A percentile compares a stretch with the other conserved stretches of the same genome.
Evolutionary conservation across 75 land plant genomes (phyloP).

Genomic region (Ceratopteris richardii): DNA sequence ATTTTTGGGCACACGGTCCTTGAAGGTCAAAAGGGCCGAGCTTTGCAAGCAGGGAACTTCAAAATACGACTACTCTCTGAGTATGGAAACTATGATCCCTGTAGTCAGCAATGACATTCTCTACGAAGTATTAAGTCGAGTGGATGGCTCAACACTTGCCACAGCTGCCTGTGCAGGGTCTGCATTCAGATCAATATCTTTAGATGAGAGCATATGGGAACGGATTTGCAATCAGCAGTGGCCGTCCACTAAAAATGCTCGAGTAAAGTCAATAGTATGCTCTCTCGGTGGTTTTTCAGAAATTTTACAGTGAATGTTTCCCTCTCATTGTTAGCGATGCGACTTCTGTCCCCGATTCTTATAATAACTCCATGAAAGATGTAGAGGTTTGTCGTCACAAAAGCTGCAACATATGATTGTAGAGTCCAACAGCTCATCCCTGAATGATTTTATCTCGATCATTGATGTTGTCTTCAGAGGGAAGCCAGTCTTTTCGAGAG

Average conservation of each 20-base stretch:
- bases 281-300: conserved; percentile 64
- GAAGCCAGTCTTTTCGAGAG: conserved; percentile 44
- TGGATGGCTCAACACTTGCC: conserved; percentile 68
- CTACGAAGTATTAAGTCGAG: conserved; percentile 60
- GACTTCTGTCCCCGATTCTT: conserved; percentile 13
- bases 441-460: conserved; percentile 61
- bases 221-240: conserved; percentile 48
- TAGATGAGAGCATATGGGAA: conserved; percentile 65
- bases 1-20: too few relatives aligned
- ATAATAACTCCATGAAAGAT: conserved; percentile 11
- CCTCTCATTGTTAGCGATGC: conserved; percentile 44
- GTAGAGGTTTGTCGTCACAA: conserved; percentile 39
- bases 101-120: conserved; percentile 57
- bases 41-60: too few relatives aligned
- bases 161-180: conserved; percentile 60
- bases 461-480: conserved; percentile 66
- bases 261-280: conserved; percentile 38
- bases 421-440: conserved; percentile 31
- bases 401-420: conserved; percentile 38
- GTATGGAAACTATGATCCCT: too few relatives aligned
- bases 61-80: too few relatives aligned
- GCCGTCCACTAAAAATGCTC: conserved; percentile 61
- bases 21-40: too few relatives aligned
- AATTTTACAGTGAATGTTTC: conserved; percentile 57
- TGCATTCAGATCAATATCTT: conserved; percentile 38